A percentile compares a stretch with the other conserved stretches of the same genome.
These are phyloP conservation scores for Phytomonas sp. DNA, from an alignment of 208 protist species.

Conservation along the genomic window DNA sequence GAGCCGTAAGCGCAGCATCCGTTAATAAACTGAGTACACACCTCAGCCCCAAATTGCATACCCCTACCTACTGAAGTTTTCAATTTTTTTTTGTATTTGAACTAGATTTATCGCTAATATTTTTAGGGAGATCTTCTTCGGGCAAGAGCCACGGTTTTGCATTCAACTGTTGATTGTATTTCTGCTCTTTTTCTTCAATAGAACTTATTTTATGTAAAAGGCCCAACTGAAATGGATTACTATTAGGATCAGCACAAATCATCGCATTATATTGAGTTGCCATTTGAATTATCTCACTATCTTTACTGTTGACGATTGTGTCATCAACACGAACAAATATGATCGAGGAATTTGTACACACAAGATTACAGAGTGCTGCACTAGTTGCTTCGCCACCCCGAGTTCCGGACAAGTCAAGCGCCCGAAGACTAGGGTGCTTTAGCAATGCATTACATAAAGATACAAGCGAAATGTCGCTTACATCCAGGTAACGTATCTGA, in stretches of 20 bases:
- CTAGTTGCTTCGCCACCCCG: conserved; percentile 46
- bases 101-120: background rate
- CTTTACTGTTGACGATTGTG: conserved; percentile 37
- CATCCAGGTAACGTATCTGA: conserved; percentile 71
- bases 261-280: conserved; percentile 60
- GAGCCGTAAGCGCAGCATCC: conserved; percentile 42
- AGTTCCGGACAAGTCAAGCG: conserved; percentile 69
- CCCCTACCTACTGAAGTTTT: background rate
- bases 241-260: conserved; percentile 59
- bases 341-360: conserved; percentile 68
- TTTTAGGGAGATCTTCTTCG: background rate
- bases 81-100: background rate
- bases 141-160: conserved; percentile 51
- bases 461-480: conserved; percentile 65
- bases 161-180: conserved; percentile 48
- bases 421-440: conserved; percentile 43
- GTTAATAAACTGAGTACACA: conserved; percentile 42
- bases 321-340: conserved; percentile 67
- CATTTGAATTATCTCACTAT: conserved; percentile 46
- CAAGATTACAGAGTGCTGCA: conserved; percentile 50
- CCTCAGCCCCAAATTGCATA: conserved; percentile 28
- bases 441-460: conserved; percentile 59
- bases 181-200: conserved; percentile 62
- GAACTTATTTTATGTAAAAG: conserved; percentile 61
- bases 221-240: conserved; percentile 73